Evolutionary conservation across 768 basidiomycete species (phyloP).

Genomic region (Dioszegia hungarica): DNA sequence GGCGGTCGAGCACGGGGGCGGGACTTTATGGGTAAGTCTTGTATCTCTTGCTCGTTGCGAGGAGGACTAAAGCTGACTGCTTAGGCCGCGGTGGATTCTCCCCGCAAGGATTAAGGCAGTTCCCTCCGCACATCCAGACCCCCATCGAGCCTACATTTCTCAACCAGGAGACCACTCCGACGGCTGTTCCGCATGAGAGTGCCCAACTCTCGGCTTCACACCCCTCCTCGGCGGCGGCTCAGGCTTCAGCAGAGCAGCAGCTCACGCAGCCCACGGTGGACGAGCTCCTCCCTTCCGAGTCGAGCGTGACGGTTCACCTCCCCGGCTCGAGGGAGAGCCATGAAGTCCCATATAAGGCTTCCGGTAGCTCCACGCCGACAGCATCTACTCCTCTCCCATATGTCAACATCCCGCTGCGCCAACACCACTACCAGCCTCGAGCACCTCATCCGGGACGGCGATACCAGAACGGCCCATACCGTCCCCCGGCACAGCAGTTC

Average conservation of each 20-base stretch:
- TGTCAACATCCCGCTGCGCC: no score
- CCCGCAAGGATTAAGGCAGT: no score
- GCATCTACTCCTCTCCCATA: not conserved
- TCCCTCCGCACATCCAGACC: no score
- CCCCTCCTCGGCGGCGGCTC: no score
- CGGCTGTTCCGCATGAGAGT: no score
- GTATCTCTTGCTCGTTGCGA: not conserved
- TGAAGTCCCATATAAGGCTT: not conserved
- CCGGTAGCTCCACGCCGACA: not conserved
- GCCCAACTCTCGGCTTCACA: no score
- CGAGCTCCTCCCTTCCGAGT: slow-evolving; percentile 15
- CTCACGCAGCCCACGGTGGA: slow-evolving; percentile 25
- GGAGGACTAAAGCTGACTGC: not conserved
- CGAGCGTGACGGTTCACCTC: slow-evolving; percentile 25
- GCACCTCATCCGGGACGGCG: no score
- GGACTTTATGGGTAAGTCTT: slow-evolving; percentile 15
- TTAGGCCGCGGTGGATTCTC: slow-evolving; percentile 22
- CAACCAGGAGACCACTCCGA: no score
- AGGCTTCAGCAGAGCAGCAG: slow-evolving; percentile 14
- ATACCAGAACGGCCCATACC: no score
- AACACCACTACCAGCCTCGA: no score
- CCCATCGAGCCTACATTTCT: no score
- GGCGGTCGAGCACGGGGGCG: slow-evolving; percentile 25
- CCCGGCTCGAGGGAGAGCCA: slow-evolving; percentile 15
- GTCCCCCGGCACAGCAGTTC: no score